Evolutionary conservation across 129 eudicot genomes (phyloP), one percentile per base, ranked within the genome.

Genomic region (Glebionis coronaria): DNA sequence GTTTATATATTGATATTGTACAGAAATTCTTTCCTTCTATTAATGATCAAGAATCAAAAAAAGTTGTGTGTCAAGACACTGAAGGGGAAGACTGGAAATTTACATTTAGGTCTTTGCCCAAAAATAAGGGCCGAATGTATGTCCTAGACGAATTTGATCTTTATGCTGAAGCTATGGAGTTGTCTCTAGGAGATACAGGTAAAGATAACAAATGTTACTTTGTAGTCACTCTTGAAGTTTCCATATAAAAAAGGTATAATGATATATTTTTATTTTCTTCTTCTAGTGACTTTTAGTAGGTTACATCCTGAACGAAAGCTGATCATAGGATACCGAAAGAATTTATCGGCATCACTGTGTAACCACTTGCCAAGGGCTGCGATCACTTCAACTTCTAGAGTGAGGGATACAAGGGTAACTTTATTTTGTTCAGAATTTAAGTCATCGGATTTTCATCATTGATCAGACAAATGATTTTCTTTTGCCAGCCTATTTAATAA

Each of bases 111-210:
- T 88, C 73, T 44, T 86, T 91, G 96, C 88, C 95, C 1, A 88
- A 92, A 56, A 81, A 79, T 56, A 81, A 81, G 45, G 88, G 96
- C 78, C 69, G 91, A 65, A 92, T 92, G 85, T 88, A 92, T 53
- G 90, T 88, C 23, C 69, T 92, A 10, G 98, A 92, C 82, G 98
- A 95, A 28, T 85, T 92, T 5, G 75, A 84, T 66, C 80, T 80
- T 64, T 79, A 83, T 16, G 82, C 82, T 63, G 77, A 82, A 63
- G 74, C 84, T 0, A 78, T 78, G 91, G 80, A 82, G 56, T 75
- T 92, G 75, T 67, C 58, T 65, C 88, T 82, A 54, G 98, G 98
- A 2, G 98, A 92, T 27, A 72, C 72, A 59, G 95, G 98, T 93
- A 61, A 54, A 54, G 6, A 12, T 23, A 63, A 52, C 10, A 44